phyloP scores from a whole-genome alignment of 2,329 filamentous ascomycete species.

The Venturiaceae sp. region DNA sequence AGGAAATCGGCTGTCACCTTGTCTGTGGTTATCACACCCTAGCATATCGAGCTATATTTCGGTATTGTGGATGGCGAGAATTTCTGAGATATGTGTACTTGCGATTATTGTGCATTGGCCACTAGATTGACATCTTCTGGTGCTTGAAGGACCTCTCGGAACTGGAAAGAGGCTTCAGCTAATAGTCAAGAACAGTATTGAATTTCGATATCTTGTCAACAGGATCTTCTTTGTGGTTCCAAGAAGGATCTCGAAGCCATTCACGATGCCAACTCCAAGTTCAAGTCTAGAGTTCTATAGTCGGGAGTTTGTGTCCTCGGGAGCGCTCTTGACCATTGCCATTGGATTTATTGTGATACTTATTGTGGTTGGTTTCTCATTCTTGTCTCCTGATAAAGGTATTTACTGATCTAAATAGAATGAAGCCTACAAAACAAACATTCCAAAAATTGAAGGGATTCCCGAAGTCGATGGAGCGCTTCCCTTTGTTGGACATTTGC shows the following conservation, averaged over 20 bases:
- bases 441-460: constrained; percentile 38
- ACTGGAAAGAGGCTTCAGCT: too few species aligned
- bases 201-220: too few species aligned
- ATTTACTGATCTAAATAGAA: background rate
- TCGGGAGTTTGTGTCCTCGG: background rate
- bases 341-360: background rate
- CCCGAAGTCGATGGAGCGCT: constrained; percentile 42
- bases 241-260: too few species aligned
- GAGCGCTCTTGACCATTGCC: background rate
- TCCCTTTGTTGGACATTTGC: constrained; percentile 25
- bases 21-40: too few species aligned
- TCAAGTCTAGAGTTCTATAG: background rate
- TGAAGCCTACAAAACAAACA: constrained; percentile 28
- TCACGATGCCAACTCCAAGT: background rate
- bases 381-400: background rate
- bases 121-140: too few species aligned
- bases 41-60: too few species aligned
- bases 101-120: too few species aligned
- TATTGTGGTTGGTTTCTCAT: background rate
- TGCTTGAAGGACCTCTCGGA: too few species aligned
- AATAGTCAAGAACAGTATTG: too few species aligned
- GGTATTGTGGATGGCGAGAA: too few species aligned
- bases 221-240: too few species aligned
- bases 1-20: background rate
- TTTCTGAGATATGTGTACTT: too few species aligned